Evolutionary conservation across 2,329 filamentous ascomycete genomes (phyloP).

Genomic region (Cryphonectria radicalis): DNA sequence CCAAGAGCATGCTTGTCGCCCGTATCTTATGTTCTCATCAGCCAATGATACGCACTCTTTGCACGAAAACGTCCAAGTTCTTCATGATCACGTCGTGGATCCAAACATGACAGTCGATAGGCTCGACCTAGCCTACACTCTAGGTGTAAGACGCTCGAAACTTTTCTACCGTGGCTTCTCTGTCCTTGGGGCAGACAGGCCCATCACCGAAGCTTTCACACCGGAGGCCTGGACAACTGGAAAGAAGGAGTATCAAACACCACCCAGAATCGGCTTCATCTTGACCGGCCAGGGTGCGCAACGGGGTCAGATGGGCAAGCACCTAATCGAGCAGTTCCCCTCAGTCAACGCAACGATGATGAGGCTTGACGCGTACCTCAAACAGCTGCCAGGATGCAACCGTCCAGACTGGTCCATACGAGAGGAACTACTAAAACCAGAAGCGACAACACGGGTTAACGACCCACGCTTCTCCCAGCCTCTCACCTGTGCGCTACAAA

Average conservation of each 20-base stretch:
- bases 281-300: constrained; percentile 43
- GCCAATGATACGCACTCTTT: background rate
- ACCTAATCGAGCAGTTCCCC: constrained; percentile 11
- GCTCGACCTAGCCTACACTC: constrained; percentile 34
- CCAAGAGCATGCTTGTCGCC: background rate
- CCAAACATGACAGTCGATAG: constrained; percentile 11
- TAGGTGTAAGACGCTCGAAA: constrained; percentile 33
- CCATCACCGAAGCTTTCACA: background rate
- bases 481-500: constrained; percentile 45
- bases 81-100: background rate
- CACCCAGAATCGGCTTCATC: constrained; percentile 26
- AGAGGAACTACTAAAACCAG: constrained; percentile 8
- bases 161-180: constrained; percentile 4
- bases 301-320: constrained; percentile 39
- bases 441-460: constrained; percentile 23
- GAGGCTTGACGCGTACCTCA: background rate
- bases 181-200: background rate
- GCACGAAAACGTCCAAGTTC: background rate
- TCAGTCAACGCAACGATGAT: background rate
- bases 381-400: background rate
- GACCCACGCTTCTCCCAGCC: constrained; percentile 21
- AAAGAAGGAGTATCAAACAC: background rate
- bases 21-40: background rate
- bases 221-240: constrained; percentile 12
- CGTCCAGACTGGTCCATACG: constrained; percentile 20